Base-by-base conservation (phyloP, 352 stramenopile species). In the Globisporangium polare region DNA sequence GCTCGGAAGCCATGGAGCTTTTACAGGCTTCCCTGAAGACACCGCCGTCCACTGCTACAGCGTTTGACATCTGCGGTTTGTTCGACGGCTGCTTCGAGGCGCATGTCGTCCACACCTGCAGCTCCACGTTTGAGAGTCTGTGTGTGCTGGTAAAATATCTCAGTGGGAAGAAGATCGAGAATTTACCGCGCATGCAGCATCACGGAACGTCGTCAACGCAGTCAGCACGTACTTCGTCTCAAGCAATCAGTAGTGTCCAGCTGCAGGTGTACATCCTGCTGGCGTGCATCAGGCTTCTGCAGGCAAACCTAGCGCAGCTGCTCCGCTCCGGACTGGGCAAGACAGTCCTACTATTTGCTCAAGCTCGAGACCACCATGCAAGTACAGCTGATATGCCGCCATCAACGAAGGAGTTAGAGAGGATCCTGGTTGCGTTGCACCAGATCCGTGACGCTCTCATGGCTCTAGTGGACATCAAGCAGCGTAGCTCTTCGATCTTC, bases 231-330 rank as follows among this genome's bases (percentile, higher is more conserved):
- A 3, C 58, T n/a, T 58, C 18, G 17, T 26, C 58, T 3, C 37
- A 46, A 22, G 49, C 41, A 24, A 56, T 26, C 15, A 47, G 56
- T 8, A 55, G 26, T 13, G 27, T 15, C 24, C 46, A 65, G n/a
- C 53, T 86, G 8, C 83, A 91, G 31, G 42, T 71, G 27, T 96
- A 94, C 41, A 63, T 94, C 49, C 33, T 96, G 6, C 22, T 89
- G 8, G 83, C 74, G 4, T 85, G 77, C 9, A 47, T 97, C 27
- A 78, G 83, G 12, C 60, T 97, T 18, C 62, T 96, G 0, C 78
- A 91, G 63, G 82, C 75, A 12, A 97, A 96, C 58, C 41, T 97
- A 6, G 68, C 67, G 0, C 80, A 92, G 41, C 41, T 95, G 22
- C 56, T 93, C 24, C 75, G 77, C 18, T 93, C 75, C 4, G 78